Evolutionary conservation across 2,329 filamentous ascomycete genomes (phyloP).

Genomic region (Fusarium sp.): DNA sequence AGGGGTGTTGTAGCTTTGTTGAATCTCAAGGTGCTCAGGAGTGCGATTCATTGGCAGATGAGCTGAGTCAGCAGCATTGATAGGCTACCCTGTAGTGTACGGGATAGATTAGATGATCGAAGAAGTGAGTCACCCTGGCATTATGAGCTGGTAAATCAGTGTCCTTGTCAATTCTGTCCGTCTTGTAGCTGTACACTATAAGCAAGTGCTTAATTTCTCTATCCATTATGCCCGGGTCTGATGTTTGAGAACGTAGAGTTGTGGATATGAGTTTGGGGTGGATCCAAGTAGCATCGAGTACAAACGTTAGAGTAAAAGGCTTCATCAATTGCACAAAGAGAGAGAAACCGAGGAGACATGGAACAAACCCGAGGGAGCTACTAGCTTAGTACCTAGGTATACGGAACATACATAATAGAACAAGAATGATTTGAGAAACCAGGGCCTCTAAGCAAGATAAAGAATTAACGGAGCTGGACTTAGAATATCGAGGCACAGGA

Average conservation of each 20-base stretch:
- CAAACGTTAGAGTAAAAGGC: too few species aligned
- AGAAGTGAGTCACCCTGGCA: not conserved
- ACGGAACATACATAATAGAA: not conserved
- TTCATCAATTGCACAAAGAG: not conserved
- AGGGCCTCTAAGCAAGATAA: not conserved
- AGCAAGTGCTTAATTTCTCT: not conserved
- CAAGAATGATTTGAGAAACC: not conserved
- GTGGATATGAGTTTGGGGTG: not conserved
- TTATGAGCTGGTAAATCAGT: not conserved
- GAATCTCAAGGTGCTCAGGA: slow-evolving; percentile 31
- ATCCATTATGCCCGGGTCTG: not conserved
- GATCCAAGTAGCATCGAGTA: too few species aligned
- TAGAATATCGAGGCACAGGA: not conserved
- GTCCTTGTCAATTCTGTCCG: not conserved
- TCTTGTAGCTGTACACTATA: not conserved
- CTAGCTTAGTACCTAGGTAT: too few species aligned
- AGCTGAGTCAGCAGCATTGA: slow-evolving; percentile 30
- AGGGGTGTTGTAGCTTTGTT: slow-evolving; percentile 22
- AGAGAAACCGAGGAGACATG: too few species aligned
- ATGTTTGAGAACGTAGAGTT: not conserved
- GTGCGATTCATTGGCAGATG: slow-evolving; percentile 23
- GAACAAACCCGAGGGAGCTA: too few species aligned
- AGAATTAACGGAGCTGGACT: not conserved
- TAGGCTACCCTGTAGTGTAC: slow-evolving; percentile 8
- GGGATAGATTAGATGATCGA: not conserved